Base-by-base conservation (phyloP, 2,329 filamentous ascomycete species). In the Aspergillus ochraceoroseus region DNA sequence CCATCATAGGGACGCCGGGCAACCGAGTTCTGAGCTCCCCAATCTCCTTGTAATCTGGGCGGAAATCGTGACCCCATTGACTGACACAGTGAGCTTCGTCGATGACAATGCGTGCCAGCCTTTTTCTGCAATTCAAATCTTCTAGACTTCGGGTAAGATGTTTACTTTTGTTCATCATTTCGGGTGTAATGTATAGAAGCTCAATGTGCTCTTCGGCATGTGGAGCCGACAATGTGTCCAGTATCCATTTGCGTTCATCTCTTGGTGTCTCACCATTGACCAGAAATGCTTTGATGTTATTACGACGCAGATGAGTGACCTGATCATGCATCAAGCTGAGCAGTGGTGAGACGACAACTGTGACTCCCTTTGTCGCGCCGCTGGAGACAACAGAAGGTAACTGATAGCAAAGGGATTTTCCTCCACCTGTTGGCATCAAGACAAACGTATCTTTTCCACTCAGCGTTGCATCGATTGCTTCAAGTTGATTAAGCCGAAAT, bases 31-130 rank as follows among this genome's bases (percentile, higher is more conserved):
- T 78, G 29, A 95, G 71, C 43, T 80, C 75, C 18, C 89, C 87
- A 3, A 98, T 72, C 19, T 78, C 77, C 64, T 95, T 95, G 70
- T 98, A 98, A 61, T 96, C 90, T 0, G 89, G 90, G 31, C 94
- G 80, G 61, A 98, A 98, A 63, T 98, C 92, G 54, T 98, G 92
- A 1, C 92, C 92, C 92, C 92, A 98, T 70, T 98, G 89, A 63
- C 92, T 96, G 17, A 98, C 90, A 63, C 92, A 98, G 63, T 98
- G 92, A n/a, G 92, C 92, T 67, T 98, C 94, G 53, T 98, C 92
- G 48, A 98, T 94, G 38, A 98, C 92, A 33, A 98, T 79, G 17
- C 92, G 80, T 11, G 94, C 90, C 37, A 98, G 78, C 54, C 83
- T 85, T 3, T 75, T 71, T 35, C 79, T 79, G 9, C 66, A 64